Base-by-base conservation (phyloP, 805 yeast genomes). In the Barnettozyma botsteinii region DNA sequence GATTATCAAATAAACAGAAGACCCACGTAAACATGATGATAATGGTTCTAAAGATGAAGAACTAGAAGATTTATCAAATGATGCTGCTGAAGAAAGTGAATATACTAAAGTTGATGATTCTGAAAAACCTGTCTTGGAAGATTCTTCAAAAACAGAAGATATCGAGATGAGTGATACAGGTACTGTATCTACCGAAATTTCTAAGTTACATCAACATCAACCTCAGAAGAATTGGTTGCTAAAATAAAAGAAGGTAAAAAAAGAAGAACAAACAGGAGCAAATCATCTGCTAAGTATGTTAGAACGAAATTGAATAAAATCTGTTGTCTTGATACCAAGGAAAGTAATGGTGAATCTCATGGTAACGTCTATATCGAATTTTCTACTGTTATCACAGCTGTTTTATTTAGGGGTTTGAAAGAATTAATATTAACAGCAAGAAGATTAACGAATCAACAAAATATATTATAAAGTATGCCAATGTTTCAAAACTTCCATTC, bases 301-400 rank as follows among this genome's bases (percentile, higher is more conserved):
- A 17, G 36, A 22, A 33, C 28, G n/a, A 44, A 34, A 9, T 21
- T 49, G 13, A 24, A 20, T 18, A 14, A 14, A 2, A 5, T 23
- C 4, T 1, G 21, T 49, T 4, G 29, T 33, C 3, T 49, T 30
- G 52, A 49, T 29, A 42, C 31, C 4, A 43, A 45, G 31, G 39
- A 47, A 17, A 47, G 49, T 35, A 49, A 42, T 26, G 51, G 51
- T 23, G 37, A 45, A 29, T 43, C 51, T 10, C 38, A 48, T 14
- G 50, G 49, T 14, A 49, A 45, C 23, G 48, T 33, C n/a, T 47
- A 49, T 27, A 26, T 49, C 24, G 45, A 43, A 31, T 48, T 49
- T 32, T 19, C 28, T 7, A 29, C 44, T 14, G 31, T 42, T 5
- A 29, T 48, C 3, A 30, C 25, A 33, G 50, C 51, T 15, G 24